A percentile compares a stretch with the other conserved stretches of the same genome.
These are phyloP conservation scores for Pelargonium australe DNA, from an alignment of 441 rosid genomes.

Conservation along the genomic window DNA sequence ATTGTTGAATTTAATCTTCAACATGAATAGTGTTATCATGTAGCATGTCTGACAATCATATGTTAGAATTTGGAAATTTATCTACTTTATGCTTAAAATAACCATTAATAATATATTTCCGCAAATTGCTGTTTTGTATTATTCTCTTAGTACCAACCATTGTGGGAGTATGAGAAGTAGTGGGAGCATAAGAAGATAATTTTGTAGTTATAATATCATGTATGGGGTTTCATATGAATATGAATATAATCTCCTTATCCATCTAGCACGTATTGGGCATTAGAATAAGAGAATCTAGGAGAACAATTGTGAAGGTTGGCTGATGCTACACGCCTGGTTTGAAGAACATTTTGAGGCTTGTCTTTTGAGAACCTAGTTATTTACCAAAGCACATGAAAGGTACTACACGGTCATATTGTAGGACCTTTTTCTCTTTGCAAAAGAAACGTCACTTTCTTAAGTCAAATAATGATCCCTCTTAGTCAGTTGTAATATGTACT, in stretches of 20 bases:
- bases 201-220: not conserved
- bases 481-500: not conserved
- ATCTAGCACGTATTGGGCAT: not conserved
- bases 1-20: slow-evolving; percentile 6
- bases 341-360: not conserved
- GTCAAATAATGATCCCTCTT: not conserved
- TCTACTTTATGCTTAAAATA: slow-evolving; percentile 1
- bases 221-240: no score
- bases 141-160: slow-evolving; percentile 1
- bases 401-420: not conserved
- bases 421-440: no score
- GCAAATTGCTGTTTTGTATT: not conserved
- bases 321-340: not conserved
- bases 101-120: no score
- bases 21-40: slow-evolving; percentile 8
- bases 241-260: not conserved
- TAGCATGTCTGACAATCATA: not conserved
- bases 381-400: not conserved
- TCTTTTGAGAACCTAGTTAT: slow-evolving; percentile 5
- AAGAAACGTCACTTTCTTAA: not conserved
- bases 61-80: not conserved
- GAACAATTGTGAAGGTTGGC: not conserved
- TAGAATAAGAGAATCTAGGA: not conserved
- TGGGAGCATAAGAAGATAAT: not conserved
- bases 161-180: not conserved